These are phyloP conservation scores for Thalassiosira tumida DNA, from an alignment of 352 stramenopile genomes.

Conservation along the genomic window DNA sequence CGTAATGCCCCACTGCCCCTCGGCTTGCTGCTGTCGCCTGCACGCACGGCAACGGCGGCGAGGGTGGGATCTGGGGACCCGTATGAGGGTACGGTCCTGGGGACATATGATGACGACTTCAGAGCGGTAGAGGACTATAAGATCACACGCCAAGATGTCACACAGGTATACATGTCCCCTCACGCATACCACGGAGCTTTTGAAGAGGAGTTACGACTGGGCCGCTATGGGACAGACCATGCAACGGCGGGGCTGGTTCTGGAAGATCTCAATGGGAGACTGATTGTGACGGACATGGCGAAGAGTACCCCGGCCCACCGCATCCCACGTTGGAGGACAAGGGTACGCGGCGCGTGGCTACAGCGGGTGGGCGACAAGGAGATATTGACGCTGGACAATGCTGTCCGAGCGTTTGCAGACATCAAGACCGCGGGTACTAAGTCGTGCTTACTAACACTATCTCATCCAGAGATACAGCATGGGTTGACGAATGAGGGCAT, in stretches of 20 bases:
- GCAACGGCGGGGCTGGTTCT: constrained; percentile 40
- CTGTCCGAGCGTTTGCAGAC: background rate
- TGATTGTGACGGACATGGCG: constrained; percentile 6
- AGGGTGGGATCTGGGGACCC: background rate
- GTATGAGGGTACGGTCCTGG: background rate
- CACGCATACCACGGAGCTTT: constrained; percentile 50
- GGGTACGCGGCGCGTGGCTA: background rate
- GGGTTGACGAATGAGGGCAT: constrained; percentile 22
- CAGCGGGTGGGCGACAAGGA: background rate
- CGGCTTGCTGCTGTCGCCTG: background rate
- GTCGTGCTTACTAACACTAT: background rate
- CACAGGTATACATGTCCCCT: constrained; percentile 63
- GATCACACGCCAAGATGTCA: constrained; percentile 5
- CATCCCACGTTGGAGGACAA: background rate
- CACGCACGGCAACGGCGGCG: background rate
- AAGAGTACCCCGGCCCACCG: background rate
- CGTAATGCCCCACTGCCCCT: background rate
- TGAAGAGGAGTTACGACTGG: constrained; percentile 9
- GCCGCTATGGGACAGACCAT: background rate
- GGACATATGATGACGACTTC: background rate
- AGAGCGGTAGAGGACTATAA: constrained; percentile 1
- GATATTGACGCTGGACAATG: background rate
- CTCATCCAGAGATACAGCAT: constrained; percentile 35
- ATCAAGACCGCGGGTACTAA: background rate
- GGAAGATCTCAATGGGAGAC: background rate